Evolutionary conservation across 345 rosid species (phyloP).

Genomic region (Erodium maritimum): DNA sequence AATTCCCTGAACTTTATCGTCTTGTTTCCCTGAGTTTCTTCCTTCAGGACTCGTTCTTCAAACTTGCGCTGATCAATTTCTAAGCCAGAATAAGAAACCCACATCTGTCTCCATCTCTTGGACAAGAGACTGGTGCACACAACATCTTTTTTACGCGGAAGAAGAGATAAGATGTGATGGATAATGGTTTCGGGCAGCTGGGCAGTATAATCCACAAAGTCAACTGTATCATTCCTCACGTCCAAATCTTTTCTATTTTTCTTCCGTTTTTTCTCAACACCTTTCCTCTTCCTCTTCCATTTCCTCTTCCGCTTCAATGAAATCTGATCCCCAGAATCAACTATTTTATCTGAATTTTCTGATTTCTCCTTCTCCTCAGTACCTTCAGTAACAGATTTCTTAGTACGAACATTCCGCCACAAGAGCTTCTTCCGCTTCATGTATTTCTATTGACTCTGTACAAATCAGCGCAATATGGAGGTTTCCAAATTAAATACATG

Average conservation of each 20-base stretch:
- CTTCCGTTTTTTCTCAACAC: constrained; percentile 7
- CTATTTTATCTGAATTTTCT: no score
- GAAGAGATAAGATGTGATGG: constrained; percentile 18
- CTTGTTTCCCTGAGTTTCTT: background rate
- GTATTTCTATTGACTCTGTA: no score
- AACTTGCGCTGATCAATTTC: constrained; percentile 27
- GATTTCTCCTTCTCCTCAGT: no score
- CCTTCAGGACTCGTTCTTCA: background rate
- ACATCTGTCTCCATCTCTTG: constrained; percentile 23
- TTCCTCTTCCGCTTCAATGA: background rate
- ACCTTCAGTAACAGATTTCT: no score
- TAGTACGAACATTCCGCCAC: no score
- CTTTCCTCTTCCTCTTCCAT: background rate
- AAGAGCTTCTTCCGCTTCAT: no score
- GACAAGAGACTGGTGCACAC: constrained; percentile 25
- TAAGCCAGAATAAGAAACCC: constrained; percentile 18
- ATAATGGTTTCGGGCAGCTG: constrained; percentile 24
- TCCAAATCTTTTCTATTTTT: constrained; percentile 1
- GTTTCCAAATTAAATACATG: no score
- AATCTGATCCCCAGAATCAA: background rate
- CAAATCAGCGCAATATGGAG: no score
- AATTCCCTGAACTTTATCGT: constrained; percentile 6
- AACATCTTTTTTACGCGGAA: constrained; percentile 23
- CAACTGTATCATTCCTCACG: constrained; percentile 2
- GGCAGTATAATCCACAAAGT: constrained; percentile 15